These are phyloP conservation scores for Amorphotheca resinae DNA, from an alignment of 495 filamentous ascomycete species.

Conservation along the genomic window DNA sequence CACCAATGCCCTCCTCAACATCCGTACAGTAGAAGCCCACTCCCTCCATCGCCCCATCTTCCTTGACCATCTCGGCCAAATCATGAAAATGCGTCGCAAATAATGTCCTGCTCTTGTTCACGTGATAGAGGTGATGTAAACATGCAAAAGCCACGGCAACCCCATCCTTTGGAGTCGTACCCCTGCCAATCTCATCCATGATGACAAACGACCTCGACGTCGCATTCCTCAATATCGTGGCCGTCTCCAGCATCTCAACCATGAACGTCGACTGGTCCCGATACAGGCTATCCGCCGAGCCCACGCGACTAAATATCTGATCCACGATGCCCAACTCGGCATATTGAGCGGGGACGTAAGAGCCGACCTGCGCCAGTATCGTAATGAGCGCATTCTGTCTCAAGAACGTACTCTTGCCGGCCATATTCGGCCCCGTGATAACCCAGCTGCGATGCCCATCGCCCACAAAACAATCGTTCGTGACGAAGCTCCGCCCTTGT, in stretches of 20 bases:
- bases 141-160: constrained; percentile 80
- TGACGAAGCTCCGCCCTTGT: constrained; percentile 69
- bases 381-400: constrained; percentile 90
- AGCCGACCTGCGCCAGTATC: constrained; percentile 83
- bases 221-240: constrained; percentile 52
- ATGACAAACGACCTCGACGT: constrained; percentile 77
- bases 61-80: constrained; percentile 55
- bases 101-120: constrained; percentile 65
- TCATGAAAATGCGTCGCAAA: constrained; percentile 94
- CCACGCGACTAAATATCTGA: constrained; percentile 82
- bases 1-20: constrained; percentile 51
- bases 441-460: constrained; percentile 63
- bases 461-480: constrained; percentile 77
- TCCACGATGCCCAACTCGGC: constrained; percentile 82
- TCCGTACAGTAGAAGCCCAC: constrained; percentile 85
- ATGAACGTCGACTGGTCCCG: constrained; percentile 92
- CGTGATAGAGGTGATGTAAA: constrained; percentile 64
- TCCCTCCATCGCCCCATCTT: constrained; percentile 20
- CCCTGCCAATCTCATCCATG: constrained; percentile 95
- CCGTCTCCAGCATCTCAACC: constrained; percentile 74
- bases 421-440: constrained; percentile 98
- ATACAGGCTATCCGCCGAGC: constrained; percentile 86
- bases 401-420: constrained; percentile 88
- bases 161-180: constrained; percentile 86
- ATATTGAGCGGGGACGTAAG: constrained; percentile 78